Evolutionary conservation across 257 asterid species (phyloP).

Genomic region (Avicennia marina): DNA sequence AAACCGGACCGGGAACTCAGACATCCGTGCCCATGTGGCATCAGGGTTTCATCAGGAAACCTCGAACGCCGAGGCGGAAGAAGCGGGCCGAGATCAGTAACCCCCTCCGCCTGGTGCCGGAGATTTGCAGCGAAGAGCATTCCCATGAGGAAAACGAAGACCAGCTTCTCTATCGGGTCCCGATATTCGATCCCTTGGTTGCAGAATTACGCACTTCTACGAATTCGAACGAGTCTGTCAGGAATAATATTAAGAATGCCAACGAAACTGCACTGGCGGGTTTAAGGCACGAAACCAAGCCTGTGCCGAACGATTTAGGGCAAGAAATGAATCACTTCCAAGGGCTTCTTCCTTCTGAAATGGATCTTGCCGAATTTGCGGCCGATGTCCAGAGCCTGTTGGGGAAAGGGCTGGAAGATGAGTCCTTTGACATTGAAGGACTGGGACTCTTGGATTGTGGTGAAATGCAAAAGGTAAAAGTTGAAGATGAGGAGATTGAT

Average conservation of each 20-base stretch:
- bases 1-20: neutral
- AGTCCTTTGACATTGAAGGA: slow-evolving; percentile 45
- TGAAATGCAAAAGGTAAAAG: slow-evolving; percentile 29
- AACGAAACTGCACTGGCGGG: too few relatives aligned
- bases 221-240: too few relatives aligned
- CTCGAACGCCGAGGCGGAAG: slow-evolving; percentile 42
- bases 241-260: too few relatives aligned
- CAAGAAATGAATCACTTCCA: too few relatives aligned
- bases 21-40: slow-evolving; percentile 40
- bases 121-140: slow-evolving; percentile 39
- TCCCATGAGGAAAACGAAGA: slow-evolving; percentile 45
- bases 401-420: too few relatives aligned
- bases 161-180: slow-evolving; percentile 46
- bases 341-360: slow-evolving; percentile 43
- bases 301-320: too few relatives aligned
- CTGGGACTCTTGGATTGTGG: slow-evolving; percentile 37
- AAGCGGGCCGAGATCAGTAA: slow-evolving; percentile 7
- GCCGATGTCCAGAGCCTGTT: slow-evolving; percentile 55
- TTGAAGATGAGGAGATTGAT: slow-evolving; percentile 30
- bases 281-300: too few relatives aligned
- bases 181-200: slow-evolving; percentile 38
- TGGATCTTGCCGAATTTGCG: slow-evolving; percentile 56
- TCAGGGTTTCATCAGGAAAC: slow-evolving; percentile 44
- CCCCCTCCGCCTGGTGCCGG: slow-evolving; percentile 47
- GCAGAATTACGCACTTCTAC: slow-evolving; percentile 27